Evolutionary conservation across 192 early-diverging fungal species (phyloP).

Genomic region (Phlyctochytrium bullatum): DNA sequence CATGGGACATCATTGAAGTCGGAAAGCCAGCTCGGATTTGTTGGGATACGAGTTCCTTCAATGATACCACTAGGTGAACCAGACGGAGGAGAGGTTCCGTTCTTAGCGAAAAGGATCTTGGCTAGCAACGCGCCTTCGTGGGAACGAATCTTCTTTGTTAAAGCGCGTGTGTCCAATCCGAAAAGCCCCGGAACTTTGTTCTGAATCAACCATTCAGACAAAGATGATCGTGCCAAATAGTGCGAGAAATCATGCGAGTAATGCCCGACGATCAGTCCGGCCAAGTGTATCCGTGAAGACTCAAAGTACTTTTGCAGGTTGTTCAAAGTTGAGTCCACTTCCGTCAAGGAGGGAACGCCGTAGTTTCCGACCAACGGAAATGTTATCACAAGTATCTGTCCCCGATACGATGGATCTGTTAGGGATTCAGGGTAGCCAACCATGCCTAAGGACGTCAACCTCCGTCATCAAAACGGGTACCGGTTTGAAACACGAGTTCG

Average conservation of each 20-base stretch:
- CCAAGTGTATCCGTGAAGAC: constrained; percentile 90
- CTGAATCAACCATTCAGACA: constrained; percentile 89
- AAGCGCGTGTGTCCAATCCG: constrained; percentile 92
- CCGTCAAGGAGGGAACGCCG: constrained; percentile 89
- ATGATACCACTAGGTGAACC: neutral
- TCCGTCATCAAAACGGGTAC: constrained; percentile 42
- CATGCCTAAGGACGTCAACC: constrained; percentile 63
- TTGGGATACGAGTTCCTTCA: neutral
- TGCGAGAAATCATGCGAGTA: constrained; percentile 93
- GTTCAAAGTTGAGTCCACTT: constrained; percentile 78
- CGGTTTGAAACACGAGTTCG: constrained; percentile 99
- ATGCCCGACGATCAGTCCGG: constrained; percentile 87
- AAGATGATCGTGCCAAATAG: constrained; percentile 81
- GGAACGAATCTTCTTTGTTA: constrained; percentile 95
- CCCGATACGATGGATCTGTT: constrained; percentile 97
- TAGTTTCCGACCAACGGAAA: constrained; percentile 98
- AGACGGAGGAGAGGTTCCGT: neutral
- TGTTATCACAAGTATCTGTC: constrained; percentile 96
- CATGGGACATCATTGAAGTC: constrained; percentile 81
- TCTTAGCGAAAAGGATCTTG: constrained; percentile 84
- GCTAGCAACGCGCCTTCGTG: constrained; percentile 78
- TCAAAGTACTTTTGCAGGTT: constrained; percentile 94
- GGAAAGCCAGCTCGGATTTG: constrained; percentile 49
- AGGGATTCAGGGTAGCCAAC: constrained; percentile 98
- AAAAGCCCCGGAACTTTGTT: constrained; percentile 90